Conservation (phyloP, 2,329 filamentous ascomycete species). For the Cladosporium oxysporum region DNA sequence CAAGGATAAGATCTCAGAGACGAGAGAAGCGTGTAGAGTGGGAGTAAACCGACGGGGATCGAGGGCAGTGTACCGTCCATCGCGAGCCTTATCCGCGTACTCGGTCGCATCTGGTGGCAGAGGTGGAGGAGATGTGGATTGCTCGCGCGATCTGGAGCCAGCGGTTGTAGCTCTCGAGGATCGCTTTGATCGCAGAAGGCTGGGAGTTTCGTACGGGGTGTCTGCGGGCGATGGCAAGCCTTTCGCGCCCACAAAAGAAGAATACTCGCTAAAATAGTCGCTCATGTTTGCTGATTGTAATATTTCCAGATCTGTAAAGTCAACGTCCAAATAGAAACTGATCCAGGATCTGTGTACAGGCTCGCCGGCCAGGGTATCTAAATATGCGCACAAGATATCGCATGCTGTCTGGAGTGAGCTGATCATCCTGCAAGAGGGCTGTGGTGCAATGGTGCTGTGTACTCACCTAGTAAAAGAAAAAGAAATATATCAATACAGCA, state of each 20-base stretch:
- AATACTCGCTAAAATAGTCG: constrained; percentile 52
- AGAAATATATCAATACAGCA: constrained; percentile 18
- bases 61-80: constrained; percentile 64
- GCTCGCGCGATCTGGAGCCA: constrained; percentile 63
- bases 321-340: constrained; percentile 8
- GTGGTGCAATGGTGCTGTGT: neutral
- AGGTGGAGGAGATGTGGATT: constrained; percentile 62
- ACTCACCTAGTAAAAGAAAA: constrained; percentile 17
- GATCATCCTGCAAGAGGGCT: constrained; percentile 8
- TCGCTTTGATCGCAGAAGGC: constrained; percentile 57
- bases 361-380: constrained; percentile 21
- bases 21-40: constrained; percentile 88
- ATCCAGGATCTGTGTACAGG: constrained; percentile 16
- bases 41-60: constrained; percentile 94
- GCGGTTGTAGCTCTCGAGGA: constrained; percentile 57
- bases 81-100: constrained; percentile 43
- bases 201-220: constrained; percentile 67
- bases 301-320: neutral
- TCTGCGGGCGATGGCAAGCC: constrained; percentile 70
- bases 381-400: constrained; percentile 18
- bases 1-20: constrained; percentile 87
- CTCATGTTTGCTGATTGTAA: constrained; percentile 27
- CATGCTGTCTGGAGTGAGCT: constrained; percentile 18
- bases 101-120: constrained; percentile 49
- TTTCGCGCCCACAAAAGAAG: constrained; percentile 51